A percentile compares a stretch with the other conserved stretches of the same genome.
phyloP scores from a whole-genome alignment of 371 early-diverging fungal genomes.

The Chytridium lagenaria region DNA sequence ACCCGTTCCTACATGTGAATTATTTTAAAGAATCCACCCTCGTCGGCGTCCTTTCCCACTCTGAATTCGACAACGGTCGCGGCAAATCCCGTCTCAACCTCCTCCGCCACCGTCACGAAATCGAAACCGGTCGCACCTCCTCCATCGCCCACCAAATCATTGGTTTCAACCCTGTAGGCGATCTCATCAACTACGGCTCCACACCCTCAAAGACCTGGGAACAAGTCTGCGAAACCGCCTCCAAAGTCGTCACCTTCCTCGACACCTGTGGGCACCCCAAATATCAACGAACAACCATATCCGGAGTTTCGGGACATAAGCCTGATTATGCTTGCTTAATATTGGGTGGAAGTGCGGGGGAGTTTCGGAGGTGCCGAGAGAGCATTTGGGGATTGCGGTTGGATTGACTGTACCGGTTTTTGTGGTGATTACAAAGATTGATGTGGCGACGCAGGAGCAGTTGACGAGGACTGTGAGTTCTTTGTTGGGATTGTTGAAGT shows the following conservation, averaged over 20 bases:
- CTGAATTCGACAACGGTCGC: conserved; percentile 84
- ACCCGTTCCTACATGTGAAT: too few species aligned
- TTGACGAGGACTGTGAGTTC: conserved; percentile 51
- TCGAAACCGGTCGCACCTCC: conserved; percentile 87
- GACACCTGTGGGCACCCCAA: conserved; percentile 61
- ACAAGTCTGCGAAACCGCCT: conserved; percentile 50
- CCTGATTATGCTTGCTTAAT: conserved; percentile 60
- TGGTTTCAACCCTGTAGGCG: conserved; percentile 68
- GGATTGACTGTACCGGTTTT: conserved; percentile 59
- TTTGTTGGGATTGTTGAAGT: conserved; percentile 48
- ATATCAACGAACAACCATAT: conserved; percentile 60
- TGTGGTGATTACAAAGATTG: conserved; percentile 61
- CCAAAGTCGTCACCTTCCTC: conserved; percentile 57
- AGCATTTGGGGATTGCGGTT: conserved; percentile 56
- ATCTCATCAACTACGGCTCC: conserved; percentile 50
- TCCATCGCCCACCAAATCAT: conserved; percentile 87
- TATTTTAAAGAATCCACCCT: conserved; percentile 76
- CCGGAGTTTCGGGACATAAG: conserved; percentile 50
- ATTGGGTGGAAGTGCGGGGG: conserved; percentile 48
- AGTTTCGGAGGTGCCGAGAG: conserved; percentile 48
- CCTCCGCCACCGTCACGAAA: conserved; percentile 89
- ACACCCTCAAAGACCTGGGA: conserved; percentile 48
- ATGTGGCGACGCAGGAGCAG: conserved; percentile 49
- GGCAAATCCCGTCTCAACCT: conserved; percentile 85
- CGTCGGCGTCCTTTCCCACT: conserved; percentile 81